These are phyloP conservation scores for Fusarium coffeatum DNA, from an alignment of 2,329 filamentous ascomycete species.

Conservation along the genomic window DNA sequence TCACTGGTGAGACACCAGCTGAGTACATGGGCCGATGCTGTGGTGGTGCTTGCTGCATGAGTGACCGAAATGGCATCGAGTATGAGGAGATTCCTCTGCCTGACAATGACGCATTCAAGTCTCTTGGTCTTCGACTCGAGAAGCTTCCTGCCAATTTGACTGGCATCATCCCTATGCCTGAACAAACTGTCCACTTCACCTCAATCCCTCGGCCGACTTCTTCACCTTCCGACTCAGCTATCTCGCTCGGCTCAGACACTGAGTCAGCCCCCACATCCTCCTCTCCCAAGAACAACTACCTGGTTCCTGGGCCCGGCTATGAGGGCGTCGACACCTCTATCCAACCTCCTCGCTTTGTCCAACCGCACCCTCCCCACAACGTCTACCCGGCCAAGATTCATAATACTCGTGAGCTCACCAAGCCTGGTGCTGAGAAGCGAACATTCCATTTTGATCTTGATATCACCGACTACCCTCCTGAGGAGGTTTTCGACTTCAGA, in stretches of 20 bases:
- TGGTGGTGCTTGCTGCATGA: conserved; percentile 72
- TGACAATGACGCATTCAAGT: conserved; percentile 86
- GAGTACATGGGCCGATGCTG: conserved; percentile 72
- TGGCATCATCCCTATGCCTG: conserved; percentile 76
- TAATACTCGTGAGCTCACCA: conserved; percentile 86
- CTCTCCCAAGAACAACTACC: conserved; percentile 28
- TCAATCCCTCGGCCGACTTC: conserved; percentile 59
- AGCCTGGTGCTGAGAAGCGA: conserved; percentile 89
- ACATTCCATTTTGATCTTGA: conserved; percentile 98
- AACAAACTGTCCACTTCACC: conserved; percentile 78
- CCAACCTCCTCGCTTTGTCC: conserved; percentile 88
- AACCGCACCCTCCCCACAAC: conserved; percentile 92
- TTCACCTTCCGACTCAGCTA: conserved; percentile 61
- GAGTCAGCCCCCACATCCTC: conserved; percentile 36
- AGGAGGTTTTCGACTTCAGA: conserved; percentile 89
- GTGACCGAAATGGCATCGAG: conserved; percentile 58
- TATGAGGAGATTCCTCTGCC: conserved; percentile 70
- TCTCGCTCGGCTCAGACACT: conserved; percentile 56
- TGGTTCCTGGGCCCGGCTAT: conserved; percentile 52
- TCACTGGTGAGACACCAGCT: conserved; percentile 72
- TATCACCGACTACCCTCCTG: conserved; percentile 90
- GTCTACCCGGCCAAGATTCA: conserved; percentile 92
- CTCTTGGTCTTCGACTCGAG: conserved; percentile 80
- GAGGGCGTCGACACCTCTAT: conserved; percentile 65
- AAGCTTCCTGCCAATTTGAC: conserved; percentile 80